A percentile compares a stretch with the other conserved stretches of the same genome.
These are phyloP conservation scores for Vitis vinifera DNA, from an alignment of 164 flowering plant species.

Conservation along the genomic window ASM3070453v1 NC_081805.1:3866001-3866500, in stretches of 20 bases:
- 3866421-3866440: conserved; percentile 39
- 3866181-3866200: not conserved
- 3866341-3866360: too few species aligned
- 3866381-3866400: too few species aligned
- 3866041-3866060: too few species aligned
- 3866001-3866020: too few species aligned
- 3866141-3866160: not conserved
- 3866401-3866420: too few species aligned
- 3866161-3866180: not conserved
- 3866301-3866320: too few species aligned
- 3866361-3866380: too few species aligned
- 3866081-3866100: too few species aligned
- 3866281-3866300: not conserved
- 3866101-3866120: not conserved
- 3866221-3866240: not conserved
- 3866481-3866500: conserved; percentile 62
- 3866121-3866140: not conserved
- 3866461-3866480: conserved; percentile 50
- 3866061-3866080: not conserved
- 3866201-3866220: not conserved
- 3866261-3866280: not conserved
- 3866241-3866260: not conserved
- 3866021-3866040: too few species aligned
- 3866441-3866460: conserved; percentile 52
- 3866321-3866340: too few species aligned